Evolutionary conservation across 2,329 filamentous ascomycete species (phyloP), one percentile per base, ranked within the genome.

Genomic region (Colletotrichum falcatum): DNA sequence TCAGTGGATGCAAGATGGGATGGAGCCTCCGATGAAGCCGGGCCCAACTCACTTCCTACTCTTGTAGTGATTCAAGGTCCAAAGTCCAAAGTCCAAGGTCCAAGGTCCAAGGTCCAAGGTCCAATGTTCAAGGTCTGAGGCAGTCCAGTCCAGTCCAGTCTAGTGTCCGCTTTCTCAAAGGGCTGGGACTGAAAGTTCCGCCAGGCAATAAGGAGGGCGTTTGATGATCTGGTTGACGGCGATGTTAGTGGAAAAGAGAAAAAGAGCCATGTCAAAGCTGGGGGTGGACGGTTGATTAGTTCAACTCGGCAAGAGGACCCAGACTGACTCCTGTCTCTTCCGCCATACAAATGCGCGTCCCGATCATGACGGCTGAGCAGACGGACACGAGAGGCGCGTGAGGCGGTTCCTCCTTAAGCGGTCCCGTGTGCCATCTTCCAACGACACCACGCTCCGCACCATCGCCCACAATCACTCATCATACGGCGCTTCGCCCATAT

Each of bases 401-500:
- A 54, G 48, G 51, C 28, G 46, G 48, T 62, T 49, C n/a, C 46
- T n/a, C 46, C 23, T 14, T 39, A 44, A 56, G 33, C n/a, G 54
- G 54, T 56, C 33, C 23, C 54, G n/a, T 56, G 54, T 39, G 35
- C 54, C 35, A 56, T 26, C 12, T 28, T 33, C 18, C 35, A 18
- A 56, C 54, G 16, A 23, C 28, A 53, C 28, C 49, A 53, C 26
- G 28, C 30, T 54, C 53, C n/a, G n/a, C 54, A 11, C 33, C n/a
- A 39, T 26, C 20, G 14, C n/a, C n/a, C n/a, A 28, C 6, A 39
- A n/a, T 26, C 54, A 28, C 35, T 39, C 14, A 39, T 56, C 54
- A 39, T 26, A 39, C 14, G 35, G 54, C 14, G 20, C 33, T 26
- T 37, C 33, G 8, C 14, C 33, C 53, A 37, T 46, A 44, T 44